Evolutionary conservation across 1,284 basidiomycete genomes (phyloP).

Genomic region (Pseudozyma sp.): DNA sequence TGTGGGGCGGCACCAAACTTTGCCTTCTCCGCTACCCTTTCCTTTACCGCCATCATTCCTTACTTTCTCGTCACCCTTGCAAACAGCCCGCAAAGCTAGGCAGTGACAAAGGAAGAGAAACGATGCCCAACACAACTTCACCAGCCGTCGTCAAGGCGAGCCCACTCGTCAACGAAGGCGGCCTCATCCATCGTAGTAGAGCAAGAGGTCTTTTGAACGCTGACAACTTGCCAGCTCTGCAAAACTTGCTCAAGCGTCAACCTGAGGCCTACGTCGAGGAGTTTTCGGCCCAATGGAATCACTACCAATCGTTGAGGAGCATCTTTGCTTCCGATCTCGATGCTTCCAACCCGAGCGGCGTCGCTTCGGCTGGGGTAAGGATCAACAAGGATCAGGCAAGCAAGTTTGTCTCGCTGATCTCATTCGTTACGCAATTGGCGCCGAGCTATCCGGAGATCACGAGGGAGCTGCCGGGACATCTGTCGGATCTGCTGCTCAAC

Average conservation of each 20-base stretch:
- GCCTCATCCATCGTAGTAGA: slow-evolving; percentile 61
- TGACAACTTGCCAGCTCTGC: slow-evolving; percentile 77
- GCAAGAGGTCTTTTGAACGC: slow-evolving; percentile 66
- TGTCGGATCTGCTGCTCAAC: slow-evolving; percentile 62
- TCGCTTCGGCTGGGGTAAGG: slow-evolving; percentile 28
- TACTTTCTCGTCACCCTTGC: background rate
- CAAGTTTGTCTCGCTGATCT: slow-evolving; percentile 61
- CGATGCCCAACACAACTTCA: slow-evolving; percentile 35
- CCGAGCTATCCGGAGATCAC: slow-evolving; percentile 60
- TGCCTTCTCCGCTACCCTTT: background rate
- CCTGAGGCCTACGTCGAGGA: slow-evolving; percentile 92
- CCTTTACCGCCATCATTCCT: background rate
- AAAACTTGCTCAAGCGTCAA: slow-evolving; percentile 94
- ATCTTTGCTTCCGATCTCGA: slow-evolving; percentile 75
- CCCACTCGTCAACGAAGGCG: slow-evolving; percentile 60
- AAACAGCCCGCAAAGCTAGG: background rate
- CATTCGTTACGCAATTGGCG: slow-evolving; percentile 74
- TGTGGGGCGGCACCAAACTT: slow-evolving; percentile 1
- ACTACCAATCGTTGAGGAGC: slow-evolving; percentile 87
- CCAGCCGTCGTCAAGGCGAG: slow-evolving; percentile 43
- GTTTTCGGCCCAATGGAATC: slow-evolving; percentile 98
- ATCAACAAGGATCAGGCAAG: slow-evolving; percentile 61
- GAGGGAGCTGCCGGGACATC: slow-evolving; percentile 48
- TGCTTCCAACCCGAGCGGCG: slow-evolving; percentile 14
- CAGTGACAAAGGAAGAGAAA: background rate